A percentile compares a stretch with the other conserved stretches of the same genome.
Evolutionary conservation across 805 yeast genomes (phyloP).

Genomic region (Hagleromyces aurorensis): DNA sequence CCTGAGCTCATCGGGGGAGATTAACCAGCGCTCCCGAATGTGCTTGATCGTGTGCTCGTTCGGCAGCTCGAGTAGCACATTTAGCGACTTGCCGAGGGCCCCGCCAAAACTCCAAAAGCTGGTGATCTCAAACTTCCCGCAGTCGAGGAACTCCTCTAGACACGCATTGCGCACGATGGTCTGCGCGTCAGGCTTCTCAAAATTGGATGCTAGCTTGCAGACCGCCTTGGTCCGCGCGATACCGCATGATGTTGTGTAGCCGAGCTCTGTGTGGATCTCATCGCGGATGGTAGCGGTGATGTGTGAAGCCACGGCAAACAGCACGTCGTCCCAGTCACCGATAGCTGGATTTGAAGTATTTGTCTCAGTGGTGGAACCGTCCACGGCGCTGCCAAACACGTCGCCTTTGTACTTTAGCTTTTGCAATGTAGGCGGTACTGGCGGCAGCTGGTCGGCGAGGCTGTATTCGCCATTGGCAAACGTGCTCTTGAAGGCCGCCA

Average conservation of each 20-base stretch:
- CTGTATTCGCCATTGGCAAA: constrained; percentile 22
- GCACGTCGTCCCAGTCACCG: constrained; percentile 76
- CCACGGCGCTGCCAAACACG: no score
- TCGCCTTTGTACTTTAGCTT: constrained; percentile 16
- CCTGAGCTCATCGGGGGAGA: constrained; percentile 30
- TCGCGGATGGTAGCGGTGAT: constrained; percentile 47
- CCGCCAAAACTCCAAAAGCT: constrained; percentile 94
- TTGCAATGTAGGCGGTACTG: constrained; percentile 16
- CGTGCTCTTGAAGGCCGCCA: constrained; percentile 11
- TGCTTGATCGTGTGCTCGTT: constrained; percentile 39
- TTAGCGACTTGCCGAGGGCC: constrained; percentile 59
- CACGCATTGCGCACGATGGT: constrained; percentile 54
- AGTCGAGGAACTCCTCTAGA: constrained; percentile 44
- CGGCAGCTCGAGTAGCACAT: constrained; percentile 44
- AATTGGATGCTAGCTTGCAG: constrained; percentile 84
- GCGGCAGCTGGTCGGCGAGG: constrained; percentile 21
- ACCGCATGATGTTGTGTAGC: constrained; percentile 89
- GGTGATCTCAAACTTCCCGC: constrained; percentile 46
- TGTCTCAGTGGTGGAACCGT: no score
- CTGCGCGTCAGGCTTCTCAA: constrained; percentile 78
- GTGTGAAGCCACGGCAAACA: constrained; percentile 58
- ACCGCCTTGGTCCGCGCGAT: constrained; percentile 65
- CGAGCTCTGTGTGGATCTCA: constrained; percentile 44
- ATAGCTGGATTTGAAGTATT: constrained; percentile 13
- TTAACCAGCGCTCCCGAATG: constrained; percentile 43